These are phyloP conservation scores for Orbilia ellipsospora DNA, from an alignment of 2,329 filamentous ascomycete species.

Conservation along the genomic window DNA sequence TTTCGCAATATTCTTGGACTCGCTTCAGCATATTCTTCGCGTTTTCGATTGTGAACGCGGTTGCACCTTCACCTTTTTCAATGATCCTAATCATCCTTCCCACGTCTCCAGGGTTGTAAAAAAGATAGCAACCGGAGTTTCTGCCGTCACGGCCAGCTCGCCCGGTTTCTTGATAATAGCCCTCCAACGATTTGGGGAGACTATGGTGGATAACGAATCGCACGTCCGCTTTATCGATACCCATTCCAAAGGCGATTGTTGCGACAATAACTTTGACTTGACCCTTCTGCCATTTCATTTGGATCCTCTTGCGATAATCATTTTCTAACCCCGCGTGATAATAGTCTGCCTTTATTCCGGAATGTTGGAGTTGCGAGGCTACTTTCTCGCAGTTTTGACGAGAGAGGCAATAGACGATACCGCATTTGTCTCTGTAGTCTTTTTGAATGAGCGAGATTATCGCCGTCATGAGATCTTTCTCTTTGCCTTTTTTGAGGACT, in stretches of 20 bases:
- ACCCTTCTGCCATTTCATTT: slow-evolving; percentile 84
- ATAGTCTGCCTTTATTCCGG: slow-evolving; percentile 78
- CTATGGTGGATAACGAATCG: slow-evolving; percentile 95
- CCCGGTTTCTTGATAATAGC: slow-evolving; percentile 98
- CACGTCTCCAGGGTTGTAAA: slow-evolving; percentile 83
- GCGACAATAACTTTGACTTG: slow-evolving; percentile 89
- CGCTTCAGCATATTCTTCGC: slow-evolving; percentile 87
- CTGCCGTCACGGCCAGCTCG: slow-evolving; percentile 92
- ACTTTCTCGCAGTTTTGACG: slow-evolving; percentile 83
- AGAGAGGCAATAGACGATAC: slow-evolving; percentile 93
- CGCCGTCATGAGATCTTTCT: slow-evolving; percentile 65
- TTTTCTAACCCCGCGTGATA: slow-evolving; percentile 85
- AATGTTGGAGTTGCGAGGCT: slow-evolving; percentile 73
- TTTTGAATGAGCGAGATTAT: slow-evolving; percentile 76
- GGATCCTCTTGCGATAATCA: slow-evolving; percentile 75
- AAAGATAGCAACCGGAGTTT: slow-evolving; percentile 87
- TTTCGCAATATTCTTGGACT: slow-evolving; percentile 89
- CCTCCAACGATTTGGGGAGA: slow-evolving; percentile 93
- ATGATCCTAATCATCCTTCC: slow-evolving; percentile 82
- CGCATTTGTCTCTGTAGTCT: slow-evolving; percentile 77
- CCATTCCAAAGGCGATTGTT: slow-evolving; percentile 99
- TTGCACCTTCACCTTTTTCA: slow-evolving; percentile 77
- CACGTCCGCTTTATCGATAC: slow-evolving; percentile 98
- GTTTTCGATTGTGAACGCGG: slow-evolving; percentile 69
- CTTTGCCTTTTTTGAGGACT: slow-evolving; percentile 77